Percentiles rank a stretch among this genome's conserved stretches.
phyloP scores from a whole-genome alignment of 164 flowering plant genomes.

The Cinnamomum micranthum region DNA sequence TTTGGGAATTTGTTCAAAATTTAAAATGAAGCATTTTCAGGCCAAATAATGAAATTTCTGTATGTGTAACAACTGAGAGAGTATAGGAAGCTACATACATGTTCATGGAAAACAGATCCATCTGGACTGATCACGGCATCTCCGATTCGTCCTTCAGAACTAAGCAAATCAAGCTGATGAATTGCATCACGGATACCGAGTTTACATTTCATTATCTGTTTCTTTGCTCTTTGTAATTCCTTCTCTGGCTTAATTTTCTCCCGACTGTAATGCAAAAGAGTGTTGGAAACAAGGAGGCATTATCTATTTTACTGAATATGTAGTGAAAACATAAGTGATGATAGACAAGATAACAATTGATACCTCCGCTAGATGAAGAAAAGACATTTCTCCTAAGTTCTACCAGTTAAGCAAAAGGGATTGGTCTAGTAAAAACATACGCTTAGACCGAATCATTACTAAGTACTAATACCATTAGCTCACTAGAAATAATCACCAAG shows the following conservation, averaged over 20 bases:
- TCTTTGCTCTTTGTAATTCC: slow-evolving; percentile 81
- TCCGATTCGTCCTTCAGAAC: slow-evolving; percentile 73
- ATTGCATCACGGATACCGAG: slow-evolving; percentile 90
- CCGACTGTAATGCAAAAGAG: slow-evolving; percentile 47
- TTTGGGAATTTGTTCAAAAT: background rate
- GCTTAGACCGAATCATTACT: too few species aligned
- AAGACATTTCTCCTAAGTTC: too few species aligned
- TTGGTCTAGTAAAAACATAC: too few species aligned
- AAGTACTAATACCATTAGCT: too few species aligned
- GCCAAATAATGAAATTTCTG: background rate
- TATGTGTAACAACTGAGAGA: background rate
- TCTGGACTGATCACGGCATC: slow-evolving; percentile 71
- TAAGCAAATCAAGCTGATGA: slow-evolving; percentile 70
- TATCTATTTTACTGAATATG: background rate
- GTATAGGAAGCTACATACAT: slow-evolving; percentile 36
- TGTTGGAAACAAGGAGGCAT: background rate
- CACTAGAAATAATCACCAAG: too few species aligned
- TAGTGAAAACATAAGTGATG: background rate
- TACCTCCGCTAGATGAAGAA: too few species aligned
- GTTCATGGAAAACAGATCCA: slow-evolving; percentile 92
- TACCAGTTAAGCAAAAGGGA: too few species aligned
- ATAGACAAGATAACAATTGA: too few species aligned
- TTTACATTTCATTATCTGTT: slow-evolving; percentile 83
- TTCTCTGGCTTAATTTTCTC: slow-evolving; percentile 93
- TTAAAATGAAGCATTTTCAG: background rate